Conservation (phyloP, 495 filamentous ascomycete genomes). For the Aspergillus saccharolyticus region DNA sequence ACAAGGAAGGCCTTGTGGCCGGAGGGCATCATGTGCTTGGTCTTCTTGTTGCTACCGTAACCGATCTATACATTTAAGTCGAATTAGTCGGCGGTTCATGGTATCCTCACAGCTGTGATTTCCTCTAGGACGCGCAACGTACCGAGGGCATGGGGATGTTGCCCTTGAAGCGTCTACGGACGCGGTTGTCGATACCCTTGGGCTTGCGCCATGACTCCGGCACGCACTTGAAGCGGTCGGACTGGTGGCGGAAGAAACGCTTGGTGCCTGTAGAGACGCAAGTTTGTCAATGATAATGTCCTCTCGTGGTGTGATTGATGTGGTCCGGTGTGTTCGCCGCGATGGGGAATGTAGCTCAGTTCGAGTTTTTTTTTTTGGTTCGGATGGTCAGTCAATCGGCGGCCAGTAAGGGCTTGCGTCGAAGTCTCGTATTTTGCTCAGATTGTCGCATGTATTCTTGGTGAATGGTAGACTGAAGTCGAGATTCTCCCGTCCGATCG, state of each 20-base stretch:
- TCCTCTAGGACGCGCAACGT: conserved; percentile 42
- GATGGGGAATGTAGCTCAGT: neutral
- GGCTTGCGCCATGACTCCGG: conserved; percentile 92
- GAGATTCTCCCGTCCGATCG: no score
- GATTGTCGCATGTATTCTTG: no score
- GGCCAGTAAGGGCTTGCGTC: neutral
- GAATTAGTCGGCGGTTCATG: neutral
- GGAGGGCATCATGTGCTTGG: conserved; percentile 95
- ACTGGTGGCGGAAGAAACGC: conserved; percentile 93
- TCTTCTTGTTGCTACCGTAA: conserved; percentile 98
- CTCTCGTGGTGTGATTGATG: neutral
- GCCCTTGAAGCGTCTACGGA: conserved; percentile 89
- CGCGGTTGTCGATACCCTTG: conserved; percentile 96
- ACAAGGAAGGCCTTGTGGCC: conserved; percentile 99
- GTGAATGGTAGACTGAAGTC: no score
- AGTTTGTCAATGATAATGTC: neutral
- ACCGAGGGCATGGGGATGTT: conserved; percentile 96
- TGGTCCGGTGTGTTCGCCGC: neutral
- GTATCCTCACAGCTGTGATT: no score
- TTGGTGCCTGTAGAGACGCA: conserved; percentile 59
- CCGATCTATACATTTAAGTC: conserved; percentile 68
- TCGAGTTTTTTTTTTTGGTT: neutral
- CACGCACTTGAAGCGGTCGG: conserved; percentile 89
- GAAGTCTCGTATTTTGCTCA: neutral
- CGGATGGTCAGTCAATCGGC: neutral